Evolutionary conservation across 768 basidiomycete genomes (phyloP).

Genomic region (Hysterangium stoloniferum): DNA sequence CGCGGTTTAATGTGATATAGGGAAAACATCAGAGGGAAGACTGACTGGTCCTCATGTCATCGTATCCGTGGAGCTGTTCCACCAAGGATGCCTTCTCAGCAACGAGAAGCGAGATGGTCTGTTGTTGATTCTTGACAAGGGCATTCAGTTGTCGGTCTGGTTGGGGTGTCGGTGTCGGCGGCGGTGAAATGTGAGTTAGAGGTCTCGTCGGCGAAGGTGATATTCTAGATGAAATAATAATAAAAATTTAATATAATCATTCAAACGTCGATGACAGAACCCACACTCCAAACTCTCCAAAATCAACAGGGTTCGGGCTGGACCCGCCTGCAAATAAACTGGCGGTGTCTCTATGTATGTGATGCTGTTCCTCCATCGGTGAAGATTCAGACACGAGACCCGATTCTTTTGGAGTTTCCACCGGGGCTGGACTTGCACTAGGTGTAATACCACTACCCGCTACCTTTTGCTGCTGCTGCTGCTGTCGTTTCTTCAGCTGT

Average conservation of each 20-base stretch:
- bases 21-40: slow-evolving; percentile 2
- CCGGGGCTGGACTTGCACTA: slow-evolving; percentile 39
- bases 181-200: background rate
- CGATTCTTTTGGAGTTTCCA: slow-evolving; percentile 46
- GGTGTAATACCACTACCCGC: slow-evolving; percentile 33
- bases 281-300: slow-evolving; percentile 58
- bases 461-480: slow-evolving; percentile 50
- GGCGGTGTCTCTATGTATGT: slow-evolving; percentile 21
- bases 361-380: slow-evolving; percentile 21
- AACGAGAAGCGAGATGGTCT: slow-evolving; percentile 71
- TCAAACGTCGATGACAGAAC: slow-evolving; percentile 25
- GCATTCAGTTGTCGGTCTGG: slow-evolving; percentile 18
- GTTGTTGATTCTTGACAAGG: slow-evolving; percentile 40
- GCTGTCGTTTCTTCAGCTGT: slow-evolving; percentile 70
- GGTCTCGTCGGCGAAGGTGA: background rate
- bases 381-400: slow-evolving; percentile 28
- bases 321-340: slow-evolving; percentile 15
- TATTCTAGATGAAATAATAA: background rate
- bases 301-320: slow-evolving; percentile 29
- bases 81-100: slow-evolving; percentile 59
- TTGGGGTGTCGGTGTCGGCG: background rate
- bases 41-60: slow-evolving; percentile 55
- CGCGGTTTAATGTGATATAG: no score
- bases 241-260: slow-evolving; percentile 24
- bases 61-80: slow-evolving; percentile 46